Conservation (phyloP, 2,329 filamentous ascomycete species). For the Basipetospora sp. region DNA sequence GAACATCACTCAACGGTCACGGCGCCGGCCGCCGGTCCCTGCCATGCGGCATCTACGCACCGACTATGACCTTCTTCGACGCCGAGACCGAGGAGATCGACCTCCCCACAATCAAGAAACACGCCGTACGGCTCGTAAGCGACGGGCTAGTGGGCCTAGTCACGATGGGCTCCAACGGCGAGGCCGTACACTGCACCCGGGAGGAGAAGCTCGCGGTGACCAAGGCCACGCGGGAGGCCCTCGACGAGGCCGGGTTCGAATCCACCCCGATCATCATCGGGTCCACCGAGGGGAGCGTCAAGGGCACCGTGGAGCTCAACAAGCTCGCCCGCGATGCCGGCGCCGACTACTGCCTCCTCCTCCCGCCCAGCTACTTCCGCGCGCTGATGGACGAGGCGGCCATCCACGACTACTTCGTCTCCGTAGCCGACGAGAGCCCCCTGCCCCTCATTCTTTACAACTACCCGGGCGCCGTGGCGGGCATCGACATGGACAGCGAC, state of each 20-base stretch:
- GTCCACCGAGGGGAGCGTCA: conserved; percentile 66
- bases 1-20: conserved; percentile 9
- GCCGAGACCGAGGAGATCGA: conserved; percentile 73
- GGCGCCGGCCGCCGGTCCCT: conserved; percentile 36
- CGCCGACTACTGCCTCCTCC: conserved; percentile 64
- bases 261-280: conserved; percentile 70
- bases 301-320: conserved; percentile 63
- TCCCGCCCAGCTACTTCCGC: conserved; percentile 75
- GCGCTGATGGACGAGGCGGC: conserved; percentile 59
- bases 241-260: conserved; percentile 65
- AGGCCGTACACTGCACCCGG: conserved; percentile 69
- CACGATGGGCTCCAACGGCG: conserved; percentile 80
- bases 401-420: conserved; percentile 57
- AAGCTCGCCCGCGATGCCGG: conserved; percentile 52
- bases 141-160: conserved; percentile 70
- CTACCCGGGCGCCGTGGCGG: conserved; percentile 74
- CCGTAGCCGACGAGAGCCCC: conserved; percentile 60
- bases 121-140: conserved; percentile 62
- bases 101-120: conserved; percentile 61
- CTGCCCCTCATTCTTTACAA: conserved; percentile 79
- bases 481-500: conserved; percentile 82
- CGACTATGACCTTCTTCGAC: conserved; percentile 84
- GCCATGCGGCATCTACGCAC: conserved; percentile 71
- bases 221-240: conserved; percentile 61
- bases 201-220: conserved; percentile 66